Conservation (phyloP, 352 stramenopile species). For the Sclerospora graminicola region DNA sequence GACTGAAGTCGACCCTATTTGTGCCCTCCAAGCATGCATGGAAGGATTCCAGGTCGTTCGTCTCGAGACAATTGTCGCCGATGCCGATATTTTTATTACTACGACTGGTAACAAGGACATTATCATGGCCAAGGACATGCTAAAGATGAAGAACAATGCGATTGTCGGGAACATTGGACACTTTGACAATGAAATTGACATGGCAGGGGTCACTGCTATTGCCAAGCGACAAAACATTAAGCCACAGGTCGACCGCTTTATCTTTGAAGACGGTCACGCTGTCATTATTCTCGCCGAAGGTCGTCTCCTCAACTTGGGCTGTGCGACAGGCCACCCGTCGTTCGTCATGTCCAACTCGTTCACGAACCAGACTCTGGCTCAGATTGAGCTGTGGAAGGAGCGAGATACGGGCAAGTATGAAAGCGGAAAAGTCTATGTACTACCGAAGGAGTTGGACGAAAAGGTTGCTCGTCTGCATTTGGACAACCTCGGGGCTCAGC, state of each 20-base stretch:
- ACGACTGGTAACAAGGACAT: slow-evolving; percentile 99
- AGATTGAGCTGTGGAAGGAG: slow-evolving; percentile 98
- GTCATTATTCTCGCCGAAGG: slow-evolving; percentile 97
- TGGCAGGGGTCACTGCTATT: slow-evolving; percentile 84
- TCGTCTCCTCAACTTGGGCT: slow-evolving; percentile 97
- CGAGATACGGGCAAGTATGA: slow-evolving; percentile 92
- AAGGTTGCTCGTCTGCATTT: slow-evolving; percentile 97
- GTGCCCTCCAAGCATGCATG: slow-evolving; percentile 96
- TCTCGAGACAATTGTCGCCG: slow-evolving; percentile 84
- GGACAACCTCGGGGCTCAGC: slow-evolving; percentile 90
- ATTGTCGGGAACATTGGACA: slow-evolving; percentile 99
- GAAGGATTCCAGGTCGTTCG: slow-evolving; percentile 95
- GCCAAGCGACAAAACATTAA: slow-evolving; percentile 98
- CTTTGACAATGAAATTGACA: slow-evolving; percentile 99
- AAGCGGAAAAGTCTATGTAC: slow-evolving; percentile 94
- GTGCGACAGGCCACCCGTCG: slow-evolving; percentile 96
- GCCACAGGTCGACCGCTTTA: slow-evolving; percentile 97
- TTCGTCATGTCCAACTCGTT: slow-evolving; percentile 99
- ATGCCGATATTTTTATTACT: slow-evolving; percentile 97
- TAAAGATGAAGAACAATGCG: slow-evolving; percentile 99
- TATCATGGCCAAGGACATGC: slow-evolving; percentile 94
- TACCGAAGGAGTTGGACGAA: slow-evolving; percentile 97
- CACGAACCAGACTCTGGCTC: slow-evolving; percentile 98
- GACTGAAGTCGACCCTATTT: slow-evolving; percentile 98
- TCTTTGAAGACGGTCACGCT: slow-evolving; percentile 93